phyloP scores from a whole-genome alignment of 169 alveolate species.

The Eimeria zaria region DNA sequence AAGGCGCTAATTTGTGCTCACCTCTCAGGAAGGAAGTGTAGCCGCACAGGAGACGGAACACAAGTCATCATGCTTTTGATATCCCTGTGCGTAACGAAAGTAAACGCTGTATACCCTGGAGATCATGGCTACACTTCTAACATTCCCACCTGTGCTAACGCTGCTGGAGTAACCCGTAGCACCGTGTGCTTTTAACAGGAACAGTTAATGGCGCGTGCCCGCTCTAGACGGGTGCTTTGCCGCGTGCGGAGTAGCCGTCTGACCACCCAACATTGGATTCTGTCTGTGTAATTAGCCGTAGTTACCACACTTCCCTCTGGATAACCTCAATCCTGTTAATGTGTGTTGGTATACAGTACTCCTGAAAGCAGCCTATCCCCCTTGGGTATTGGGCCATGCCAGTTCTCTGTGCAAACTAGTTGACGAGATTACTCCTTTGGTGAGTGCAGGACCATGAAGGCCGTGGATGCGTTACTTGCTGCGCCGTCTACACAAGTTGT shows the following conservation, averaged over 20 bases:
- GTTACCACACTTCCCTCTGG: not conserved
- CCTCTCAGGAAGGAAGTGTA: not conserved
- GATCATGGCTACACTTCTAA: not conserved
- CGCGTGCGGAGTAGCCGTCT: not conserved
- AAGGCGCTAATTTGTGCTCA: not conserved
- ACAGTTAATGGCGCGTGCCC: not conserved
- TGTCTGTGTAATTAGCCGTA: not conserved
- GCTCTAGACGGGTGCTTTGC: not conserved
- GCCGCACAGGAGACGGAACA: not conserved
- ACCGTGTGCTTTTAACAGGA: not conserved
- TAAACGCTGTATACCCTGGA: not conserved
- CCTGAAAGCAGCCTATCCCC: not conserved
- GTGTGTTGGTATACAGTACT: not conserved
- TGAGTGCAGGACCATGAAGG: conserved; percentile 24
- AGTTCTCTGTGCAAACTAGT: not conserved
- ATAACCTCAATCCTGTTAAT: not conserved
- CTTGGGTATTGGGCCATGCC: not conserved
- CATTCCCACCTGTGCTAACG: not conserved
- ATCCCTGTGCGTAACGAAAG: not conserved
- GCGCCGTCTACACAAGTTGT: conserved; percentile 25
- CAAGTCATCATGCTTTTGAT: not conserved
- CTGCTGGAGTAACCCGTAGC: not conserved
- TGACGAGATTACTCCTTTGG: not conserved
- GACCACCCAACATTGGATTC: not conserved
- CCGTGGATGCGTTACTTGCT: not conserved